Percentiles rank a stretch among this genome's conserved stretches.
Evolutionary conservation across 2,329 filamentous ascomycete genomes (phyloP).

Genomic region (Trichoderma aggressivum): DNA sequence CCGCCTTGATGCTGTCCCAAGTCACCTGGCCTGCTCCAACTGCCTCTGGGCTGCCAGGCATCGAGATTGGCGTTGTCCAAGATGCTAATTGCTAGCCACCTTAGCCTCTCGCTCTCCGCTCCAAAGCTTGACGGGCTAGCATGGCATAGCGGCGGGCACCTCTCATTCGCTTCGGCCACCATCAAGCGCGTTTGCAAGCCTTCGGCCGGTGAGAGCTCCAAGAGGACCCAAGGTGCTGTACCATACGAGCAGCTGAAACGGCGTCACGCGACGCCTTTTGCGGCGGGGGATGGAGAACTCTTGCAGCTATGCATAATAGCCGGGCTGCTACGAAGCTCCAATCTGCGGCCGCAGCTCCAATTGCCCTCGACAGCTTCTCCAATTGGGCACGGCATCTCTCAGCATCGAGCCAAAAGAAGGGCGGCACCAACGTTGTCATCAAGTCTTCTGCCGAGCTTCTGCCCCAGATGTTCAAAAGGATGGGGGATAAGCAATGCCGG

Average conservation of each 20-base stretch:
- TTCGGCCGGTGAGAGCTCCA: not conserved
- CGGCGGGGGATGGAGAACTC: not conserved
- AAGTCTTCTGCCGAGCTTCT: not conserved
- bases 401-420: not conserved
- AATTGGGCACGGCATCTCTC: not conserved
- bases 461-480: not conserved
- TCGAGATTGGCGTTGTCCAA: slow-evolving; percentile 11
- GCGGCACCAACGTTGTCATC: not conserved
- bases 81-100: not conserved
- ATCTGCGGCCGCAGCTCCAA: not conserved
- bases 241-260: not conserved
- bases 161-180: slow-evolving; percentile 1
- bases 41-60: slow-evolving; percentile 1
- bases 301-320: not conserved
- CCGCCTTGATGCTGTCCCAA: slow-evolving; percentile 1
- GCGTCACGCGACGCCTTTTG: slow-evolving; percentile 10
- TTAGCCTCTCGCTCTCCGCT: not conserved
- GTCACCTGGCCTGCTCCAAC: slow-evolving; percentile 19
- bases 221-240: not conserved
- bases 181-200: slow-evolving; percentile 1
- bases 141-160: slow-evolving; percentile 13
- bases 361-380: not conserved
- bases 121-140: slow-evolving; percentile 1
- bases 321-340: not conserved
- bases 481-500: not conserved